Conservation (phyloP, 163 green algal genomes). For the Coccomyxa subellipsoidea region DNA sequence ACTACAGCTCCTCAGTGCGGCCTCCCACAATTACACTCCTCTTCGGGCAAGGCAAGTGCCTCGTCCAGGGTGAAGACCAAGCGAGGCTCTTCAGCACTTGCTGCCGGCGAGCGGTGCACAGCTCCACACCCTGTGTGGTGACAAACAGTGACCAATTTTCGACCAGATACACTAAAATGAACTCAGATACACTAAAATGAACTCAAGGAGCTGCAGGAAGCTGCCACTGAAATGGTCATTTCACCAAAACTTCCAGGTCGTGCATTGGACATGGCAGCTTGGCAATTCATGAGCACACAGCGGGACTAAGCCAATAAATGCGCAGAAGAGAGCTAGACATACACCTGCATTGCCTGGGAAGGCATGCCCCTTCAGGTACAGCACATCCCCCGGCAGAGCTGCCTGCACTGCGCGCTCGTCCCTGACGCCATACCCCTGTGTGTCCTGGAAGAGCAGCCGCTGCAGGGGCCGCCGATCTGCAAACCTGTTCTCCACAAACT, state of each 20-base stretch:
- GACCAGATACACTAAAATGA: not conserved
- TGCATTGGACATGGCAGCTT: no score
- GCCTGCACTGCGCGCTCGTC: not conserved
- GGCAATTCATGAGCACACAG: no score
- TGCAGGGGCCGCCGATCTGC: not conserved
- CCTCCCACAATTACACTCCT: not conserved
- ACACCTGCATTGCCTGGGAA: conserved; percentile 11
- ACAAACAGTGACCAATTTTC: not conserved
- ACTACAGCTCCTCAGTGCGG: no score
- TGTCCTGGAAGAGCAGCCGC: not conserved
- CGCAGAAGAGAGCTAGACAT: not conserved
- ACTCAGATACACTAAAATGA: no score
- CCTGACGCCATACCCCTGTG: not conserved
- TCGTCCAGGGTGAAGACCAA: not conserved
- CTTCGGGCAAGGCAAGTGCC: not conserved
- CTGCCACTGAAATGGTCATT: no score
- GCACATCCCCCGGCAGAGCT: conserved; percentile 5
- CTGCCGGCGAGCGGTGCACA: not conserved
- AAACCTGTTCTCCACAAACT: conserved; percentile 12
- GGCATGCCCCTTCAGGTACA: conserved; percentile 2
- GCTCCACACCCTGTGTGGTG: not conserved
- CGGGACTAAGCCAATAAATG: no score
- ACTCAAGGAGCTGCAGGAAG: no score
- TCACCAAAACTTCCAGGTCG: no score
- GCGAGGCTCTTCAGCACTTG: not conserved